These are phyloP conservation scores for Urochloa ruziziensis DNA, from an alignment of 176 grass and related monocot genomes.

Conservation along the genomic window DNA sequence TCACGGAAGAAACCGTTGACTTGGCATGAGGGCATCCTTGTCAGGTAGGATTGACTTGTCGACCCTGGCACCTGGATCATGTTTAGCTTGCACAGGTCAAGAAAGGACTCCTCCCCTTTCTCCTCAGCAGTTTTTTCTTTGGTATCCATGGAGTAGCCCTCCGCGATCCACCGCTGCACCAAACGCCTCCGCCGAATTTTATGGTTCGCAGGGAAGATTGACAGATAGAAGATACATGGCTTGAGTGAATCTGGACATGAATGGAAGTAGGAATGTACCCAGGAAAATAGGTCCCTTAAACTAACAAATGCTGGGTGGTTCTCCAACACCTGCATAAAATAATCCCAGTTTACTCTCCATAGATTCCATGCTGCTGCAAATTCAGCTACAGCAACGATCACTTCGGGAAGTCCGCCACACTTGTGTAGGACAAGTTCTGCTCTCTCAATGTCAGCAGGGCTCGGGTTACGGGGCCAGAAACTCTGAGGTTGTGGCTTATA, in stretches of 20 bases:
- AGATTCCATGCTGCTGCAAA: not conserved
- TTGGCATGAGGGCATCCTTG: not conserved
- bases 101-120: not conserved
- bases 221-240: slow-evolving; percentile 49
- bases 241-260: slow-evolving; percentile 23
- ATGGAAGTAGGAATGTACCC: slow-evolving; percentile 23
- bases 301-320: not conserved
- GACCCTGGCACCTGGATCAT: slow-evolving; percentile 12
- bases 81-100: not conserved
- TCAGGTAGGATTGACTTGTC: too few relatives aligned
- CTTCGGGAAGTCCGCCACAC: not conserved
- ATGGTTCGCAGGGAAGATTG: not conserved
- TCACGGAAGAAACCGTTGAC: slow-evolving; percentile 39
- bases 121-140: not conserved
- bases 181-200: slow-evolving; percentile 14
- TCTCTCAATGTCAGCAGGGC: too few relatives aligned
- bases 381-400: not conserved
- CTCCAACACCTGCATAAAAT: not conserved
- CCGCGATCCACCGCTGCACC: slow-evolving; percentile 38
- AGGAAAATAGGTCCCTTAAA: not conserved
- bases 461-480: too few relatives aligned
- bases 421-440: too few relatives aligned
- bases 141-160: slow-evolving; percentile 5
- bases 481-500: too few relatives aligned
- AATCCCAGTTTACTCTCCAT: too few relatives aligned